These are phyloP conservation scores for Hyparrhenia diplandra DNA, from an alignment of 176 grass and related monocot species.

Conservation along the genomic window DNA sequence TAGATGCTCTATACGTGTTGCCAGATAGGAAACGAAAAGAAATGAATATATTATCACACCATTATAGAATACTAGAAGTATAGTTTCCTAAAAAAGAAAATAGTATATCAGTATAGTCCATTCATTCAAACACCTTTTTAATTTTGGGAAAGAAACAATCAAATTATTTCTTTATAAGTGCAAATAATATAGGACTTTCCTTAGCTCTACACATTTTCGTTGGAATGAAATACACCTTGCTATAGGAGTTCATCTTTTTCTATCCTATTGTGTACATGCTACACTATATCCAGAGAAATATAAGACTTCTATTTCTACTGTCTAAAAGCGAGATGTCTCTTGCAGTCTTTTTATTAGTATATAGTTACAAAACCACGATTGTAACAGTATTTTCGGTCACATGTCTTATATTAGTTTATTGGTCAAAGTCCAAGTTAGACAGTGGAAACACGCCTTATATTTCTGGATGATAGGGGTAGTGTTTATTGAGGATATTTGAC, in stretches of 20 bases:
- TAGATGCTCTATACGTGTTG: constrained; percentile 27
- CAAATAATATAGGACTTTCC: constrained; percentile 30
- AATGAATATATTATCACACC: constrained; percentile 33
- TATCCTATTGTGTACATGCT: neutral
- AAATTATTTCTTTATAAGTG: neutral
- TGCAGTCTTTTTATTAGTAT: neutral
- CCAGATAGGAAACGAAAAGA: constrained; percentile 24
- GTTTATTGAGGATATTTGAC: neutral
- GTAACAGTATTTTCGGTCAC: neutral
- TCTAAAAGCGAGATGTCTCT: neutral
- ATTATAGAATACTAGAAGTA: constrained; percentile 14
- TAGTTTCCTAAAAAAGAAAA: constrained; percentile 2
- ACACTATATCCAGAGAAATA: neutral
- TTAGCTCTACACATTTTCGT: constrained; percentile 16
- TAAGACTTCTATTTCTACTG: neutral
- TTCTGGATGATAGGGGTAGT: neutral
- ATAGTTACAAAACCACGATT: neutral
- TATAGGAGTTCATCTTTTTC: neutral
- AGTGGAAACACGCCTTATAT: neutral
- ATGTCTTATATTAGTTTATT: neutral
- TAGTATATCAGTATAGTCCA: constrained; percentile 3
- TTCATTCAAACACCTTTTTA: neutral
- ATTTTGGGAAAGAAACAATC: neutral
- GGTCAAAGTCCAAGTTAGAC: neutral
- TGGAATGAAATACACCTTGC: neutral